Conservation (phyloP, 345 rosid species). For the Ceriops zippeliana region DNA sequence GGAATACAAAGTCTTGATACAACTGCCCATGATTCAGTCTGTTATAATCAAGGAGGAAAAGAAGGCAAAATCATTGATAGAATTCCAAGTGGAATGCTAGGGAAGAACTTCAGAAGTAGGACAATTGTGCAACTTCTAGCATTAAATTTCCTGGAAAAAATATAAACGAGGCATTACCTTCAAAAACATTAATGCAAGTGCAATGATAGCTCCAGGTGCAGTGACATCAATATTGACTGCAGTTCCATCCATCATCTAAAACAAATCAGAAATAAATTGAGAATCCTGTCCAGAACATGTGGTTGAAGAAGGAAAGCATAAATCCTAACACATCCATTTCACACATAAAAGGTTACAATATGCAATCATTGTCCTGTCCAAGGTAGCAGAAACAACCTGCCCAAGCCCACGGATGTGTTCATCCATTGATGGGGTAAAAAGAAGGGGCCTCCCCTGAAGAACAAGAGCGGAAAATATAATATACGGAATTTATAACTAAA, state of each 20-base stretch:
- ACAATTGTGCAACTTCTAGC: background rate
- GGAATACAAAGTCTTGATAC: conserved; percentile 80
- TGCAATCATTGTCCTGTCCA: conserved; percentile 10
- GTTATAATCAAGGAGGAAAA: conserved; percentile 25
- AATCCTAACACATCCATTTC: no score
- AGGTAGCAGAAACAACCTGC: conserved; percentile 53
- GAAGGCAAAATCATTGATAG: background rate
- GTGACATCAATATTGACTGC: conserved; percentile 84
- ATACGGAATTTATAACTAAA: conserved; percentile 14
- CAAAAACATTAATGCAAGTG: conserved; percentile 85
- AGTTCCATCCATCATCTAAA: conserved; percentile 77
- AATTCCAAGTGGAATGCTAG: background rate
- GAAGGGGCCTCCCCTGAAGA: conserved; percentile 60
- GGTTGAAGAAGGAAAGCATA: background rate
- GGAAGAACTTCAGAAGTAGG: background rate
- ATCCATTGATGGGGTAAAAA: conserved; percentile 46
- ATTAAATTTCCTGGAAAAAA: conserved; percentile 8
- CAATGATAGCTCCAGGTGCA: conserved; percentile 93
- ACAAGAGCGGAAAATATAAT: conserved; percentile 14
- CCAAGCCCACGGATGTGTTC: conserved; percentile 60
- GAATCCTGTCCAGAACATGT: background rate
- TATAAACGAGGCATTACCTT: conserved; percentile 48
- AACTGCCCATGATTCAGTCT: conserved; percentile 83
- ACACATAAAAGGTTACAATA: background rate
- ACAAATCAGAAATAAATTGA: conserved; percentile 9